A percentile compares a stretch with the other conserved stretches of the same genome.
These are phyloP conservation scores for Saccharum spontaneum DNA, from an alignment of 176 grass and related monocot species.

Conservation along the genomic window DNA sequence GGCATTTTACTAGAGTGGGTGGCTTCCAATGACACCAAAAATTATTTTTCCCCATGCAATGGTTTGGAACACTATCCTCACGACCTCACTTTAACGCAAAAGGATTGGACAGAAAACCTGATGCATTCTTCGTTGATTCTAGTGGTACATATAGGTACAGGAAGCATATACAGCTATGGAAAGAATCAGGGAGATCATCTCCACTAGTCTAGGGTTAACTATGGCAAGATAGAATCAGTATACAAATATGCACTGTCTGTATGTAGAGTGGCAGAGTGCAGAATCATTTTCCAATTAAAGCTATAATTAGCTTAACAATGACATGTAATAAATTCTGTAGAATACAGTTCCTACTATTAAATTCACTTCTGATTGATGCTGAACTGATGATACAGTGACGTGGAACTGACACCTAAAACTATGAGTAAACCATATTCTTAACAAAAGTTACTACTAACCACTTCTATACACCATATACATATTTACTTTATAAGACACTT, in stretches of 20 bases:
- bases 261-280: neutral
- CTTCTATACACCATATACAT: neutral
- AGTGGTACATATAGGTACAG: too few species aligned
- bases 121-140: too few species aligned
- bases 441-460: conserved; percentile 2
- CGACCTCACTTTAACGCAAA: neutral
- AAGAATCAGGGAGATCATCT: too few species aligned
- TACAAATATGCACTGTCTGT: neutral
- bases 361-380: neutral
- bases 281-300: neutral
- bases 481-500: conserved; percentile 1
- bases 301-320: neutral
- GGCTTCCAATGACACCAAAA: neutral
- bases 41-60: neutral
- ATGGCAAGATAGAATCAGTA: neutral
- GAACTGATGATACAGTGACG: neutral
- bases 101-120: too few species aligned
- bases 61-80: neutral
- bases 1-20: neutral
- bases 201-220: too few species aligned
- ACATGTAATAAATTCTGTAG: neutral
- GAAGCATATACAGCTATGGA: neutral
- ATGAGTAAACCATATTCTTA: conserved; percentile 1
- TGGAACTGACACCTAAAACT: conserved; percentile 6
- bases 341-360: neutral